Evolutionary conservation across 805 yeast species (phyloP), one percentile per base, ranked within the genome.

Genomic region (Candida ascalaphidarum): DNA sequence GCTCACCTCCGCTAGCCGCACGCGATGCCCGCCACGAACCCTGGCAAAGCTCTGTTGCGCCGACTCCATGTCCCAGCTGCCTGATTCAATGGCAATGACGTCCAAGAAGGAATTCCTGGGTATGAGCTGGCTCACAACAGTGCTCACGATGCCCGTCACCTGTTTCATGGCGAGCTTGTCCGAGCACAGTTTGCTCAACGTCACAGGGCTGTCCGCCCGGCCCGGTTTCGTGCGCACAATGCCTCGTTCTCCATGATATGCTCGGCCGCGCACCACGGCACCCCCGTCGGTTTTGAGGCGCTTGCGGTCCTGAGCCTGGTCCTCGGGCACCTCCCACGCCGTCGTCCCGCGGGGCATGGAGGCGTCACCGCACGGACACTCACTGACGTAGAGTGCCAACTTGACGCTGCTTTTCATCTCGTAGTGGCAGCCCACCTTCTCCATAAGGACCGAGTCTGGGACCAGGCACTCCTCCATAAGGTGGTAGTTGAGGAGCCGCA

Each of bases 211-310:
- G 47, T 92, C 97, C 17, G 63, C 49, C 28, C 97, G 52, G 2
- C 98, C 98, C 0, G 97, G 98, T 46, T 92, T 89, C 0, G 97
- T 88, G 36, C 98, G 62, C 1, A 89, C 86, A 7, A 59, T 52
- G 0, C 95, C 95, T 2, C 65, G 52, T 12, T 54, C 41, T 11
- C 54, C 55, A 38, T 72, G 78, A 46, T 72, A 61, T 20, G 68
- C 69, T 22, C 94, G 51, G 0, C 96, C 96, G 41, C 95, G 48
- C 3, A 37, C 27, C 2, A 43, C 7, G 12, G 27, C 26, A 21
- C 29, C 28, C 34, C 35, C 21, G 26, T 32, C 17, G 25, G 39
- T 36, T 46, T 43, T 14, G 31, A 13, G 11, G 25, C 24, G 30
- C 13, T 29, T 25, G 14, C 27, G 37, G 22, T 27, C 22, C 42